Percentiles rank a stretch among this genome's conserved stretches.
phyloP scores from a whole-genome alignment of 2,329 filamentous ascomycete genomes.

The Ceratocystis huliohia region DNA sequence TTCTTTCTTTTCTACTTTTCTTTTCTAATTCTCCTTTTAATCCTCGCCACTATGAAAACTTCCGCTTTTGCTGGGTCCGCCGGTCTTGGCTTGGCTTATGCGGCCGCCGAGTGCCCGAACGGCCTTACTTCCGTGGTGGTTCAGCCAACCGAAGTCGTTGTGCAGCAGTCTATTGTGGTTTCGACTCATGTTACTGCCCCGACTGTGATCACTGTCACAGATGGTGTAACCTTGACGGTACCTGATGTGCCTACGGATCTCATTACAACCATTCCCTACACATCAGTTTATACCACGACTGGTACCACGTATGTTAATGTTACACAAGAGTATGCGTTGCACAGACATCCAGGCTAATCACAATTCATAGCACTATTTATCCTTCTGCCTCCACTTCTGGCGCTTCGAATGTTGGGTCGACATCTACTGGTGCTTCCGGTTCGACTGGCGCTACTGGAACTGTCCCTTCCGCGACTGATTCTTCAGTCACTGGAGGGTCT shows the following conservation, averaged over 20 bases:
- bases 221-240: slow-evolving; percentile 13
- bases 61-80: slow-evolving; percentile 17
- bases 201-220: slow-evolving; percentile 16
- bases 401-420: background rate
- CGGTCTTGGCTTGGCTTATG: slow-evolving; percentile 17
- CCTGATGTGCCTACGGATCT: slow-evolving; percentile 16
- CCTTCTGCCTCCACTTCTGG: background rate
- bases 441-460: background rate
- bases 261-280: slow-evolving; percentile 13
- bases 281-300: slow-evolving; percentile 12
- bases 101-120: slow-evolving; percentile 11
- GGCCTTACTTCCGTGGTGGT: slow-evolving; percentile 12
- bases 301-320: slow-evolving; percentile 14
- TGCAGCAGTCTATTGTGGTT: slow-evolving; percentile 8
- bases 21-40: background rate
- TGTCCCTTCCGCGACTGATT: background rate
- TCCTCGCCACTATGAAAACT: slow-evolving; percentile 11
- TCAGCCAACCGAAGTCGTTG: slow-evolving; percentile 15
- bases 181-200: slow-evolving; percentile 13
- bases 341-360: background rate
- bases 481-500: background rate
- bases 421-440: background rate
- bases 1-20: background rate
- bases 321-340: background rate
- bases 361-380: background rate